Conservation (phyloP, 306 rosid genomes). For the Cucurbita pepo region DNA sequence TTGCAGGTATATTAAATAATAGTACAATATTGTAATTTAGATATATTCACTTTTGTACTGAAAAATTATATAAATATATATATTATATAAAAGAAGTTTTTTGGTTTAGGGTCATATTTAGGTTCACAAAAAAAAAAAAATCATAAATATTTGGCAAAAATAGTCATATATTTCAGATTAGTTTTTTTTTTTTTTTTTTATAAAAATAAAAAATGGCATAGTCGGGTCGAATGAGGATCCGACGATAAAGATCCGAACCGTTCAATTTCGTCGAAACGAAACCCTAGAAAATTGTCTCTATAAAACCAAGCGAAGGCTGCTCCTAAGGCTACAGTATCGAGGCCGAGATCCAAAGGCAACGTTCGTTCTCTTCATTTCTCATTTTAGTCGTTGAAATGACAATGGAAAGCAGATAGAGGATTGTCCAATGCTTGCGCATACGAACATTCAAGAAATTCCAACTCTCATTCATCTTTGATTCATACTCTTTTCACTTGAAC, state of each 20-base stretch:
- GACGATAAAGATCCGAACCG: background rate
- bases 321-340: slow-evolving; percentile 48
- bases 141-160: too few relatives aligned
- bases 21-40: too few relatives aligned
- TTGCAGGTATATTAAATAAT: too few relatives aligned
- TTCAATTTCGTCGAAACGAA: background rate
- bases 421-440: slow-evolving; percentile 50
- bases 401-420: slow-evolving; percentile 80
- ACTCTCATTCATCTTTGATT: background rate
- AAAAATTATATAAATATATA: too few relatives aligned
- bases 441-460: slow-evolving; percentile 58
- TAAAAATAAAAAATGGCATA: too few relatives aligned
- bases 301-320: background rate
- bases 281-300: background rate
- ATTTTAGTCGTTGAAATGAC: background rate
- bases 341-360: background rate
- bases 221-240: background rate
- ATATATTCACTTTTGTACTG: too few relatives aligned
- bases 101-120: too few relatives aligned
- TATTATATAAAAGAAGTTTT: too few relatives aligned
- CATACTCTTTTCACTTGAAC: background rate
- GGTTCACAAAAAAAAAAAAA: too few relatives aligned
- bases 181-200: too few relatives aligned
- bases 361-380: slow-evolving; percentile 36
- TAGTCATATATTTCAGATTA: too few relatives aligned